These are phyloP conservation scores for Pythium dissimile DNA, from an alignment of 352 stramenopile genomes.

Conservation along the genomic window DNA sequence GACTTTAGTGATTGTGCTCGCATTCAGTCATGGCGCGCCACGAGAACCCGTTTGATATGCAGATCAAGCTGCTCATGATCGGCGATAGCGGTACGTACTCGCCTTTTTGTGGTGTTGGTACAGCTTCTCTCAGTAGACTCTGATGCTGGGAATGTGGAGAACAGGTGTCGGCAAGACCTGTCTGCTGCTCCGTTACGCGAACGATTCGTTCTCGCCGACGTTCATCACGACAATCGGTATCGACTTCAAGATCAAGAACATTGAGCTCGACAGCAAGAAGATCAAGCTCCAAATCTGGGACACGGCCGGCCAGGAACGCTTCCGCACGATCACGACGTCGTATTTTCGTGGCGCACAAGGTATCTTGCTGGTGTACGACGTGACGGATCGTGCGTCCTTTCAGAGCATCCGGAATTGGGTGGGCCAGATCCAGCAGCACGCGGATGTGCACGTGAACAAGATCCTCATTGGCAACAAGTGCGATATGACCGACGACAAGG, in stretches of 20 bases:
- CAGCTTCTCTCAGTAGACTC: not conserved
- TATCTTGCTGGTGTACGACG: slow-evolving; percentile 98
- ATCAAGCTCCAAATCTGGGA: slow-evolving; percentile 99
- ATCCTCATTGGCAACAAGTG: slow-evolving; percentile 99
- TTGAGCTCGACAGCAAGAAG: slow-evolving; percentile 94
- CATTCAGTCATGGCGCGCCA: slow-evolving; percentile 74
- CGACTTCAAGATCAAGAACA: slow-evolving; percentile 92
- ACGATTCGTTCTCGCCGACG: slow-evolving; percentile 89
- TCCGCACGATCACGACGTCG: slow-evolving; percentile 98
- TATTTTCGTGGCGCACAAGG: slow-evolving; percentile 99
- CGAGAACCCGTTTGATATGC: slow-evolving; percentile 95
- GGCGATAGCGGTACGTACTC: slow-evolving; percentile 88
- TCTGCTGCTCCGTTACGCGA: slow-evolving; percentile 84
- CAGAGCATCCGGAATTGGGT: slow-evolving; percentile 98
- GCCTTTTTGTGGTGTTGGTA: slow-evolving; percentile 1
- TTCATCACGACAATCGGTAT: slow-evolving; percentile 91
- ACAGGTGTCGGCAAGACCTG: slow-evolving; percentile 88
- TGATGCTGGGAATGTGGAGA: not conserved
- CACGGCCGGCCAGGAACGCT: slow-evolving; percentile 98
- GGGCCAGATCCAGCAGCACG: slow-evolving; percentile 96
- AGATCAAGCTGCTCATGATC: slow-evolving; percentile 98
- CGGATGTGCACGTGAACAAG: slow-evolving; percentile 99
- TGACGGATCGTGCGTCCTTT: slow-evolving; percentile 96
- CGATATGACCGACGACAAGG: slow-evolving; percentile 97
- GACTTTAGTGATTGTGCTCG: slow-evolving; percentile 3